Base-by-base conservation (phyloP, 805 yeast genomes). In the Hanseniaspora singularis region DNA sequence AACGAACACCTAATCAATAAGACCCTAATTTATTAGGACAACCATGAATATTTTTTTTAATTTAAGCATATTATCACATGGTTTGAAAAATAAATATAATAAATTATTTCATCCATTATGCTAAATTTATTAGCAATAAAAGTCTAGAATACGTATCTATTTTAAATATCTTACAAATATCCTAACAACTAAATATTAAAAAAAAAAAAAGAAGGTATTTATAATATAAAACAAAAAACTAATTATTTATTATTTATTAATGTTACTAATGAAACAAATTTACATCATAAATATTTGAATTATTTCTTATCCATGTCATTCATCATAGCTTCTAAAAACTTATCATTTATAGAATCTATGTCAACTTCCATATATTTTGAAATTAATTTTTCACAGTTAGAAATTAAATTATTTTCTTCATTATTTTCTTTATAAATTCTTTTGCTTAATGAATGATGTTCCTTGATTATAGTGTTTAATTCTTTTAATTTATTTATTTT, bases 351-450 rank as follows among this genome's bases (percentile, higher is more conserved):
- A 26, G 38, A 51, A 2, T 39, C 42, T 1, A 52, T 55, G 3
- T 23, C 37, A 1, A 43, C 47, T 6, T 30, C 47, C 47, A 23
- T 56, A 49, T 19, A 71, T 72, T 33, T 65, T 57, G 47, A 68
- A 63, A 55, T 73, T 60, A 33, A 64, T 57, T 10, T 72, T 57
- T 11, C 72, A 56, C 16, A 75, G 61, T 38, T 64, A 62, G 23
- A 67, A 58, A 33, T 72, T 76, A 55, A 76, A 77, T 12, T 61
- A 58, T 27, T 71, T 61, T 53, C 76, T 80, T 3, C 70, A 65
- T 36, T 73, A 75, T 58, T 78, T 77, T 40, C 69, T 70, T 26
- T 64, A 65, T 40, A 83, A 58, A 77, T 69, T 14, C 64, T 59
- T 55, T 70, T 76, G 0, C 74, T 72, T 8, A 23, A 12, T n/a